phyloP scores from a whole-genome alignment of 2,329 filamentous ascomycete genomes.

The Ciborinia camelliae region DNA sequence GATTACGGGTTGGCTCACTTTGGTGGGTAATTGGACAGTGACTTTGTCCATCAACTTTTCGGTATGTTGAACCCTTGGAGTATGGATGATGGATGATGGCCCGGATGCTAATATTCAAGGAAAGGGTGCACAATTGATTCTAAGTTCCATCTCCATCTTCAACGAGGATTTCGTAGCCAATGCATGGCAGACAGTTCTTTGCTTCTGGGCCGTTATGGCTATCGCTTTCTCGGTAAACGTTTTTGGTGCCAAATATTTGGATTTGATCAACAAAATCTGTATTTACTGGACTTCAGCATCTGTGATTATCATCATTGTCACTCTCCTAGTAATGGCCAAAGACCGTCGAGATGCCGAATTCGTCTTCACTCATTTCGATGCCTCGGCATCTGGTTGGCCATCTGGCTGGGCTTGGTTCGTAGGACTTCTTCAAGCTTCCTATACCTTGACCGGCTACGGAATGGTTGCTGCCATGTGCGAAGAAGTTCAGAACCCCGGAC shows the following conservation, averaged over 20 bases:
- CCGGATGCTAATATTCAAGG: neutral
- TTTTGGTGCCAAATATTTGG: constrained; percentile 58
- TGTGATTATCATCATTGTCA: constrained; percentile 66
- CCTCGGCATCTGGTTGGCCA: constrained; percentile 62
- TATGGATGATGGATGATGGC: neutral
- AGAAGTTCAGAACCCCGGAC: constrained; percentile 65
- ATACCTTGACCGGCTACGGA: constrained; percentile 40
- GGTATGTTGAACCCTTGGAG: neutral
- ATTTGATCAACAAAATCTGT: constrained; percentile 69
- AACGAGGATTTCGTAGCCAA: constrained; percentile 66
- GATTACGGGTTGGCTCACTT: constrained; percentile 68
- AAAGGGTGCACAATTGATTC: constrained; percentile 62
- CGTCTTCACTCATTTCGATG: constrained; percentile 67
- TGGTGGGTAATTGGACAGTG: constrained; percentile 71
- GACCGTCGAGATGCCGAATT: constrained; percentile 56
- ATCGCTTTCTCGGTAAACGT: constrained; percentile 63
- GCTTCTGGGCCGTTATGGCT: constrained; percentile 69
- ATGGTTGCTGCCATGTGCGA: constrained; percentile 67
- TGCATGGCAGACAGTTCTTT: constrained; percentile 65
- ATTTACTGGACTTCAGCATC: constrained; percentile 68
- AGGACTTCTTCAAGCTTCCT: constrained; percentile 60
- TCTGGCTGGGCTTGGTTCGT: constrained; percentile 71
- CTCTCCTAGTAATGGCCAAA: constrained; percentile 54
- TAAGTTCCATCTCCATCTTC: constrained; percentile 66
- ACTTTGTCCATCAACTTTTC: constrained; percentile 49